Conservation (phyloP, 202 grass and related monocot species). For the Zizania palustris region DNA sequence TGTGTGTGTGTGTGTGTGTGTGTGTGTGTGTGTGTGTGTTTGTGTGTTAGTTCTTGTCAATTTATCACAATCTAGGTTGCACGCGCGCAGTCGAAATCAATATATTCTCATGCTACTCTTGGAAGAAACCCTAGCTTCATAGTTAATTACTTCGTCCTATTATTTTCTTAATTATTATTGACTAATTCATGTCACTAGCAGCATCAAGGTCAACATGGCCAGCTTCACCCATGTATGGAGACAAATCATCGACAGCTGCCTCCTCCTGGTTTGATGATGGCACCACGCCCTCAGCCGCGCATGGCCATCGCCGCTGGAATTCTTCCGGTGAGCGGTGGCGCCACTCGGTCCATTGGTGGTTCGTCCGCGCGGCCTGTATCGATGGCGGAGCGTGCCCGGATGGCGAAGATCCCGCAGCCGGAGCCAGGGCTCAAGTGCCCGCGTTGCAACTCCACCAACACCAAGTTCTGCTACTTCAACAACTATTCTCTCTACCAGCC, state of each 20-base stretch:
- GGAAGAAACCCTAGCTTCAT: background rate
- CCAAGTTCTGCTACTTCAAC: slow-evolving; percentile 99
- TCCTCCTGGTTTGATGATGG: background rate
- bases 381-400: slow-evolving; percentile 50
- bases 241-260: background rate
- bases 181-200: background rate
- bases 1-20: no score
- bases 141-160: background rate
- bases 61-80: background rate
- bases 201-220: slow-evolving; percentile 23
- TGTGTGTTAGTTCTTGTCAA: background rate
- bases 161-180: background rate
- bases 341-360: background rate
- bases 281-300: background rate
- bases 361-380: slow-evolving; percentile 28
- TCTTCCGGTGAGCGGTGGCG: background rate
- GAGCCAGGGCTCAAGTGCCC: slow-evolving; percentile 58
- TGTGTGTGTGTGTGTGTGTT: no score
- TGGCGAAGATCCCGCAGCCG: slow-evolving; percentile 49
- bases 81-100: background rate
- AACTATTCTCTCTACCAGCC: slow-evolving; percentile 75
- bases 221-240: slow-evolving; percentile 21
- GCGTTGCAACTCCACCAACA: slow-evolving; percentile 70
- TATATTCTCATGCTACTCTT: background rate
- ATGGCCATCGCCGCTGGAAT: background rate